Percentiles rank a stretch among this genome's conserved stretches.
These are phyloP conservation scores for Leucogyrophana mollusca DNA, from an alignment of 768 basidiomycete species.

Conservation along the genomic window DNA sequence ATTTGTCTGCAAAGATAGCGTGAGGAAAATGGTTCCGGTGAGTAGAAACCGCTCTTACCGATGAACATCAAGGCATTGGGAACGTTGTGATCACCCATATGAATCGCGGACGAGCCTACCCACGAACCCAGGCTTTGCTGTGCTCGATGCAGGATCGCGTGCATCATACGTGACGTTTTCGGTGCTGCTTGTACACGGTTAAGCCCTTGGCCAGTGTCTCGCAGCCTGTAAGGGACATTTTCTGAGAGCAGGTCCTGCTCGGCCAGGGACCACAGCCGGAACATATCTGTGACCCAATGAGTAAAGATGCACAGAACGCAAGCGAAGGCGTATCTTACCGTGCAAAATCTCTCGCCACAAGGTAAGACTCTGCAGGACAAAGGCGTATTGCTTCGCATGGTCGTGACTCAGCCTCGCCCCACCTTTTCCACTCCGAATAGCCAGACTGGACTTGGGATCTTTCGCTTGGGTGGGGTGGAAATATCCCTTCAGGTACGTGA, in stretches of 20 bases:
- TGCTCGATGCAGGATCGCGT: slow-evolving; percentile 79
- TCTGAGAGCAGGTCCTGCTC: slow-evolving; percentile 83
- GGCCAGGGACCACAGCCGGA: slow-evolving; percentile 79
- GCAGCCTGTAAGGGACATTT: slow-evolving; percentile 70
- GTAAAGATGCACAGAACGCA: neutral
- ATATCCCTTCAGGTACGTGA: slow-evolving; percentile 67
- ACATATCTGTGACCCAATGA: slow-evolving; percentile 61
- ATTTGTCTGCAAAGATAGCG: slow-evolving; percentile 54
- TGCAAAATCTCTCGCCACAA: slow-evolving; percentile 86
- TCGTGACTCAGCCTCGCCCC: slow-evolving; percentile 84
- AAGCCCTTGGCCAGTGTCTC: slow-evolving; percentile 89
- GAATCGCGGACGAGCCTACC: slow-evolving; percentile 85
- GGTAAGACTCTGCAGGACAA: slow-evolving; percentile 83
- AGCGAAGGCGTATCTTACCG: slow-evolving; percentile 40
- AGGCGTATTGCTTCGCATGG: slow-evolving; percentile 82
- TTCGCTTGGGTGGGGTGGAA: slow-evolving; percentile 75
- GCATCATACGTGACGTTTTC: slow-evolving; percentile 91
- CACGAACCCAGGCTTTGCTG: slow-evolving; percentile 79
- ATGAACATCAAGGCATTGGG: slow-evolving; percentile 78
- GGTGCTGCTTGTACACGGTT: slow-evolving; percentile 87
- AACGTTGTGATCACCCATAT: slow-evolving; percentile 80
- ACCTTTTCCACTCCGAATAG: slow-evolving; percentile 77
- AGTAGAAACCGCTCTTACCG: slow-evolving; percentile 31
- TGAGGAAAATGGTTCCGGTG: neutral
- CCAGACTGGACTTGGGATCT: slow-evolving; percentile 63